Conservation (phyloP, 345 rosid species). For the Syzygium oleosum region DNA sequence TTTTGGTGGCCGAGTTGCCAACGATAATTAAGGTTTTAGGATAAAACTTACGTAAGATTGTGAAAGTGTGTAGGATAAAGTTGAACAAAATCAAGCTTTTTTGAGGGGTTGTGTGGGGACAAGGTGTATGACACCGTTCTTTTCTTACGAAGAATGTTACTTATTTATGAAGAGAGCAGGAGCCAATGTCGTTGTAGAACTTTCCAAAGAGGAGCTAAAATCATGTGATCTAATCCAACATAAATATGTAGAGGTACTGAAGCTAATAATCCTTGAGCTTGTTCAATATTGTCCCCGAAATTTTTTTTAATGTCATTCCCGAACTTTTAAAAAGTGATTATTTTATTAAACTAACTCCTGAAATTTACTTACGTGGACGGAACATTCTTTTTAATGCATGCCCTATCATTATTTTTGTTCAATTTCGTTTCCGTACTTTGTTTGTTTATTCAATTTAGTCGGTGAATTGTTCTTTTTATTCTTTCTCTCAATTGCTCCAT, state of each 20-base stretch:
- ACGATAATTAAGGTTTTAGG: not conserved
- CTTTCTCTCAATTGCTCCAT: too few relatives aligned
- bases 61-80: not conserved
- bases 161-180: not conserved
- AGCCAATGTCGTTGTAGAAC: not conserved
- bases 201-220: not conserved
- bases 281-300: not conserved
- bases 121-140: not conserved
- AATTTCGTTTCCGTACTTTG: too few relatives aligned
- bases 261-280: not conserved
- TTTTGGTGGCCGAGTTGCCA: not conserved
- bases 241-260: not conserved
- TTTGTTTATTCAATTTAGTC: too few relatives aligned
- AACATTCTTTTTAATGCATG: not conserved
- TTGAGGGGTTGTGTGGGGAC: not conserved
- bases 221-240: not conserved
- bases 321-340: not conserved
- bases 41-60: not conserved
- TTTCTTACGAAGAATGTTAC: not conserved
- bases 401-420: too few relatives aligned
- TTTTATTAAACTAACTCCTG: not conserved
- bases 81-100: not conserved
- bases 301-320: not conserved
- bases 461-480: too few relatives aligned
- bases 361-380: not conserved